These are phyloP conservation scores for Fistulina hepatica DNA, from an alignment of 1,284 basidiomycete species.

Conservation along the genomic window DNA sequence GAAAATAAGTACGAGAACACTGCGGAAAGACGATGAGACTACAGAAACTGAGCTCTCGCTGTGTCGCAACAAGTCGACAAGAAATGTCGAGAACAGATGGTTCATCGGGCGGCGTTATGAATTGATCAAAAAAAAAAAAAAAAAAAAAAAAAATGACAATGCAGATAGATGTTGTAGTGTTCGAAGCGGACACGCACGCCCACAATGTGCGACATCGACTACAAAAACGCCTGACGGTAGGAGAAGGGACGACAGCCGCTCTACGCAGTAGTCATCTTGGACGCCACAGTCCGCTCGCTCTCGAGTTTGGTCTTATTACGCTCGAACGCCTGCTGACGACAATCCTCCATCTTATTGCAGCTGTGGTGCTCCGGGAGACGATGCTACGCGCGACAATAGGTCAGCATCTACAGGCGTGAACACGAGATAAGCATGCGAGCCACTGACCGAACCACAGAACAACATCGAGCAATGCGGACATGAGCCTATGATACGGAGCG, in stretches of 20 bases:
- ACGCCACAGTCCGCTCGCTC: slow-evolving; percentile 73
- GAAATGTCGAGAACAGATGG: too few relatives aligned
- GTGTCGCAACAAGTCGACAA: too few relatives aligned
- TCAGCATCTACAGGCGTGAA: slow-evolving; percentile 10
- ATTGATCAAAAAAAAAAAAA: too few relatives aligned
- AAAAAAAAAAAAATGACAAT: too few relatives aligned
- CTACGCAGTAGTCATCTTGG: slow-evolving; percentile 74
- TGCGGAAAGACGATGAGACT: too few relatives aligned
- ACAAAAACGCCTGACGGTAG: too few relatives aligned
- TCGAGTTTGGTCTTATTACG: slow-evolving; percentile 79
- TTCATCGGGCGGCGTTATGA: too few relatives aligned
- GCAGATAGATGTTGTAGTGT: too few relatives aligned
- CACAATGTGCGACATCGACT: neutral
- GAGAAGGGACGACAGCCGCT: slow-evolving; percentile 11
- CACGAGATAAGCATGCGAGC: slow-evolving; percentile 2
- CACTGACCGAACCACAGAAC: slow-evolving; percentile 68
- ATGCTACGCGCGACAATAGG: slow-evolving; percentile 38
- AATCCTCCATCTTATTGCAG: slow-evolving; percentile 69
- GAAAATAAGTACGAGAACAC: too few relatives aligned
- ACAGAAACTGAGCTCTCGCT: too few relatives aligned
- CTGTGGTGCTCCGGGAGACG: slow-evolving; percentile 75
- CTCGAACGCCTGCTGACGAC: slow-evolving; percentile 75
- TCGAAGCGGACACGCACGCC: neutral
- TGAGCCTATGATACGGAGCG: slow-evolving; percentile 69
- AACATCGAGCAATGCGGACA: slow-evolving; percentile 67